Evolutionary conservation across 768 basidiomycete species (phyloP), one percentile per base, ranked within the genome.

Genomic region (Phallus indusiatus): DNA sequence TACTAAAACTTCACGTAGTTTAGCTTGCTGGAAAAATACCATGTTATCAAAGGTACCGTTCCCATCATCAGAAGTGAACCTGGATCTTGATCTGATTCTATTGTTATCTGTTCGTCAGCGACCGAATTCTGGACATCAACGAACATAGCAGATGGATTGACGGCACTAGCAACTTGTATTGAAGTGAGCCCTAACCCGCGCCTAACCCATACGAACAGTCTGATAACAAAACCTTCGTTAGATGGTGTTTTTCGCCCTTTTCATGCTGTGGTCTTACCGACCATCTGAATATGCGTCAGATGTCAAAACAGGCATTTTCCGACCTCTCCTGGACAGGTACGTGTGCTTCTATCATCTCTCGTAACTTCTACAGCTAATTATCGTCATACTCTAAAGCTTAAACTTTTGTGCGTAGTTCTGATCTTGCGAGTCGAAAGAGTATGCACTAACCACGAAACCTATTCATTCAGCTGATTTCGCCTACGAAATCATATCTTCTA

Each of bases 231-330:
- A 35, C 20, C 53, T 52, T 33, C 14, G 9, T 11, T 62, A 90
- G 88, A 94, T 94, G 91, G 83, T 92, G 49, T 73, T 91, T 67
- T 93, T 94, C 68, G 74, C 90, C 3, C 49, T 68, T 0, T 68
- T 86, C 49, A 94, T 94, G 87, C 79, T 81, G 74, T 94, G 88
- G 88, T 87, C 92, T 0, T 95, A 93, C 68, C 78, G 77, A 10
- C 75, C 77, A 62, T 76, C 72, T 0, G 91, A 93, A 64, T 94
- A 94, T 71, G 66, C 67, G 8, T 18, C 49, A 5, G 49, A 59
- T 42, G 35, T 51, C 11, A 70, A 77, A 42, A 88, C 85, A 1
- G 76, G 81, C 36, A 75, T 87, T 57, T 81, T 85, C 79, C 75
- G 81, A 34, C 85, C 90, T 1, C 70, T 93, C 18, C 84, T 79